Percentiles rank a stretch among this genome's conserved stretches.
phyloP scores from a whole-genome alignment of 305 asterid species.

The Solanum aculeatissimum region DNA sequence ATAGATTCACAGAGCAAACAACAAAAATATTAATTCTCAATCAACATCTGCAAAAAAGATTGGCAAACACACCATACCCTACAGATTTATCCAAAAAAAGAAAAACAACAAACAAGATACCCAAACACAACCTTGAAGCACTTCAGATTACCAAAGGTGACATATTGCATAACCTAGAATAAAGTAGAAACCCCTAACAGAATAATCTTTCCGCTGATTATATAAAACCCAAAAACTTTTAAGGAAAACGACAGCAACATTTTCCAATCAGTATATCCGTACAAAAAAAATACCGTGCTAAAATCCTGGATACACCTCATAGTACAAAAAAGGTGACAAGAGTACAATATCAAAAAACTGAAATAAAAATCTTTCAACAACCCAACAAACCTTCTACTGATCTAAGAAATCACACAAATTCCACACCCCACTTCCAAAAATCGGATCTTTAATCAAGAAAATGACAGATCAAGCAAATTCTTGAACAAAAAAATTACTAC shows the following conservation, averaged over 20 bases:
- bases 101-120: background rate
- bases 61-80: background rate
- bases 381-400: background rate
- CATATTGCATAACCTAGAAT: background rate
- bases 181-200: background rate
- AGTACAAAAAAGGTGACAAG: background rate
- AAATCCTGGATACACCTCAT: background rate
- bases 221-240: background rate
- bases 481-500: background rate
- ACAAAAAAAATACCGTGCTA: background rate
- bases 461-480: conserved; percentile 29
- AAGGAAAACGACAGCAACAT: background rate
- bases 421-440: conserved; percentile 10
- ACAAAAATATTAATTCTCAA: background rate
- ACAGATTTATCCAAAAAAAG: background rate
- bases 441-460: conserved; percentile 30
- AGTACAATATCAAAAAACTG: background rate
- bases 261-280: background rate
- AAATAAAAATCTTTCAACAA: background rate
- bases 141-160: background rate
- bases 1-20: background rate
- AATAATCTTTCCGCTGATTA: background rate
- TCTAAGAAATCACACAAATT: background rate
- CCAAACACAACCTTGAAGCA: background rate
- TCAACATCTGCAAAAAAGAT: background rate